Conservation (phyloP, 495 filamentous ascomycete species). For the Aspergillus mulundensis region DNA sequence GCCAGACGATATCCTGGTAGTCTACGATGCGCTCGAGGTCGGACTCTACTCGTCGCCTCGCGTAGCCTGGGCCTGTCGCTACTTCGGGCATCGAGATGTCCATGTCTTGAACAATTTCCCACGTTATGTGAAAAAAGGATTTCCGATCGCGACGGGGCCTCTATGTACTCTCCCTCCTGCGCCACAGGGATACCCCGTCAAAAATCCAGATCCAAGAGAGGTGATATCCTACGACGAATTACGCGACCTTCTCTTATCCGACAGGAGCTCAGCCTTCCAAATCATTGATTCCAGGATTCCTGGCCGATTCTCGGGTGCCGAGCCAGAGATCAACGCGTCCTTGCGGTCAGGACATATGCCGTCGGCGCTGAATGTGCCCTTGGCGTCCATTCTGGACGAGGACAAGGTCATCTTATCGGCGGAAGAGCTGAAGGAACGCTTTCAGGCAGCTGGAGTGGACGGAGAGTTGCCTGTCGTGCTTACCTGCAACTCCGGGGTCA, state of each 20-base stretch:
- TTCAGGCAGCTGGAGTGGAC: slow-evolving; percentile 20
- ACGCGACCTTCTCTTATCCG: background rate
- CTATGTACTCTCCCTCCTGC: background rate
- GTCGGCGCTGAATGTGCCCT: slow-evolving; percentile 26
- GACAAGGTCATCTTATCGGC: slow-evolving; percentile 16
- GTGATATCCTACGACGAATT: slow-evolving; percentile 25
- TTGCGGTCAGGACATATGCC: slow-evolving; percentile 32
- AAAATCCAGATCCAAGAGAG: background rate
- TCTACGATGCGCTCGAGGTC: slow-evolving; percentile 30
- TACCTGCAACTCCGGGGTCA: slow-evolving; percentile 34
- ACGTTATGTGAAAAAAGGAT: slow-evolving; percentile 17
- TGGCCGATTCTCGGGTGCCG: slow-evolving; percentile 17
- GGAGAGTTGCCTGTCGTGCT: slow-evolving; percentile 16
- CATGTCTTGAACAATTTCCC: slow-evolving; percentile 36
- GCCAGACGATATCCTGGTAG: slow-evolving; percentile 25
- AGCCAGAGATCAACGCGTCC: slow-evolving; percentile 6
- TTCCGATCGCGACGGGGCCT: slow-evolving; percentile 2
- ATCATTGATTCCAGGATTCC: slow-evolving; percentile 23
- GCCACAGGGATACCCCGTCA: slow-evolving; percentile 6
- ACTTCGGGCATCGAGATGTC: slow-evolving; percentile 26
- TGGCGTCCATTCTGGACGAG: slow-evolving; percentile 19
- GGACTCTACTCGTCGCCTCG: slow-evolving; percentile 31
- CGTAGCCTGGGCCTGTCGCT: slow-evolving; percentile 26
- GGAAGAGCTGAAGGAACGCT: slow-evolving; percentile 15
- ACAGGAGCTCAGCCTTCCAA: background rate